phyloP scores from a whole-genome alignment of 2,329 filamentous ascomycete genomes.

The Fusarium transvaalense region DNA sequence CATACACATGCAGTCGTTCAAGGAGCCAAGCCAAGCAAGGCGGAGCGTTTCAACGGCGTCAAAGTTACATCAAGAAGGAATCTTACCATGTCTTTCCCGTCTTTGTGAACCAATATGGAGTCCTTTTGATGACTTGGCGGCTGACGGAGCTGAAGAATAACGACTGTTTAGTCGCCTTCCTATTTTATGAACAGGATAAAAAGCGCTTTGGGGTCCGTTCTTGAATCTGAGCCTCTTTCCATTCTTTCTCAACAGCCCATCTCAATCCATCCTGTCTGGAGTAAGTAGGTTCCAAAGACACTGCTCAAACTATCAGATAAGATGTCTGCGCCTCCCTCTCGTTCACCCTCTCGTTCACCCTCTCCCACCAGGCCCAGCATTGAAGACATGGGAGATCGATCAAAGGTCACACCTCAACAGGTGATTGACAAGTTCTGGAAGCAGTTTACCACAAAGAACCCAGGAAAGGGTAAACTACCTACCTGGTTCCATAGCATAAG shows the following conservation, averaged over 20 bases:
- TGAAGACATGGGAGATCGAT: constrained; percentile 44
- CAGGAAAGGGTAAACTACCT: constrained; percentile 70
- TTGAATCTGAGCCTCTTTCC: too few relatives aligned
- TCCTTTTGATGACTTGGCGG: constrained; percentile 22
- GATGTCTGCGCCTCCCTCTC: constrained; percentile 29
- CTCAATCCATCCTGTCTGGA: not conserved
- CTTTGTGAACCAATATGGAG: not conserved
- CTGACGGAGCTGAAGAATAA: constrained; percentile 24
- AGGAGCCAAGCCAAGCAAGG: not conserved
- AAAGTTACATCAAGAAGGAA: not conserved
- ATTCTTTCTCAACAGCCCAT: not conserved
- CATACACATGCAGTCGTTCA: not conserved
- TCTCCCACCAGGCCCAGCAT: constrained; percentile 7
- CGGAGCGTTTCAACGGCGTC: not conserved
- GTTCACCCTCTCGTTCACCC: constrained; percentile 28
- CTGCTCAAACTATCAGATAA: not conserved
- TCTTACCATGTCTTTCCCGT: not conserved
- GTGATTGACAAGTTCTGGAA: constrained; percentile 79
- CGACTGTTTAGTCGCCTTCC: constrained; percentile 1
- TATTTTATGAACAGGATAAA: constrained; percentile 17
- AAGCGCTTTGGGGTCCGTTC: not conserved
- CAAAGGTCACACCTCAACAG: constrained; percentile 72
- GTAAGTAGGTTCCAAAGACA: not conserved
- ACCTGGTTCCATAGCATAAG: too few relatives aligned
- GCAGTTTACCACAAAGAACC: constrained; percentile 76